Conservation (phyloP, 2,329 filamentous ascomycete species). For the Apiospora kogelbergensis region DNA sequence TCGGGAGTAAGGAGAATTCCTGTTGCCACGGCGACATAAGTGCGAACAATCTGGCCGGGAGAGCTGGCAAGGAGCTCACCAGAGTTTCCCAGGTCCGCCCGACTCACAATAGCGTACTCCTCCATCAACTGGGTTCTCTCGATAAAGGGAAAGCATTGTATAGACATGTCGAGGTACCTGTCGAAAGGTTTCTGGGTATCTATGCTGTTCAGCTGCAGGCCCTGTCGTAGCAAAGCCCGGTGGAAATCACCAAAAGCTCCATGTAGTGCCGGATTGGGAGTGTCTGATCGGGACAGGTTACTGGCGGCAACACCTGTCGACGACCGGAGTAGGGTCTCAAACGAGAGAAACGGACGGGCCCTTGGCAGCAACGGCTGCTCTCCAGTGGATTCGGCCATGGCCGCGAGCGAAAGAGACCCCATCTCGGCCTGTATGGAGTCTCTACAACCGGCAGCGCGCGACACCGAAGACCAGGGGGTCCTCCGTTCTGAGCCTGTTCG, state of each 20-base stretch:
- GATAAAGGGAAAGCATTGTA: neutral
- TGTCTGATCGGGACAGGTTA: neutral
- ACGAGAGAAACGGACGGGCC: neutral
- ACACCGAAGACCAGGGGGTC: constrained; percentile 17
- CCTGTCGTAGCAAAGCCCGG: neutral
- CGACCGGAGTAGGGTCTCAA: neutral
- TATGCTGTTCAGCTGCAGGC: neutral
- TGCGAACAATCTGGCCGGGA: neutral
- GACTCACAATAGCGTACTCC: neutral
- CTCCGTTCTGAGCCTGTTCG: constrained; percentile 16
- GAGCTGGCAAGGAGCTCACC: neutral
- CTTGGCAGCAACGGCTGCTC: neutral
- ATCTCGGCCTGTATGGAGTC: constrained; percentile 23
- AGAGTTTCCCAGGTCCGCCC: neutral
- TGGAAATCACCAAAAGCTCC: neutral
- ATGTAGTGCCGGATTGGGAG: neutral
- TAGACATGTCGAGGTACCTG: neutral
- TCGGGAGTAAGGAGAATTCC: neutral
- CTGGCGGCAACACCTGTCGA: neutral
- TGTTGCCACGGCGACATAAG: neutral
- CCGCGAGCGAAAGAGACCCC: constrained; percentile 29
- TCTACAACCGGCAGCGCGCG: constrained; percentile 23
- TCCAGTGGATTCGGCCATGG: constrained; percentile 29
- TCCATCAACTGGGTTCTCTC: neutral
- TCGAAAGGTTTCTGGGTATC: neutral